These are phyloP conservation scores for Eragrostis curvula DNA, from an alignment of 176 grass and related monocot species.

Conservation along the genomic window DNA sequence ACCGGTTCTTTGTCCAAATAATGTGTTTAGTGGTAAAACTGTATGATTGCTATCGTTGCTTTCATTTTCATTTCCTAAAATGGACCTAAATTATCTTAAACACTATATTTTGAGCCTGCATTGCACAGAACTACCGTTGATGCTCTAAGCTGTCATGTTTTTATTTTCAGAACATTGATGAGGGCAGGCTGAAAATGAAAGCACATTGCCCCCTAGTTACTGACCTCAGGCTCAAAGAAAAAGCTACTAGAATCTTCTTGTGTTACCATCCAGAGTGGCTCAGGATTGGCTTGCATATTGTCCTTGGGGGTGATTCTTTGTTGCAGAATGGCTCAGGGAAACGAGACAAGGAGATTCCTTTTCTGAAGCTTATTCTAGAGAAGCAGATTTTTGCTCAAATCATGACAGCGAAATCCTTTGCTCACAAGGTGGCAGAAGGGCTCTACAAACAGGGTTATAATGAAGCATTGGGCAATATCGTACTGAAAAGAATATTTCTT, in stretches of 20 bases:
- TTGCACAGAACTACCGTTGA: background rate
- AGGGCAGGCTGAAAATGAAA: slow-evolving; percentile 67
- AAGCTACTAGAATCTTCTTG: slow-evolving; percentile 56
- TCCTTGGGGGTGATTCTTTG: slow-evolving; percentile 61
- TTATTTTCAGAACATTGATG: slow-evolving; percentile 66
- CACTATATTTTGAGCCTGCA: background rate
- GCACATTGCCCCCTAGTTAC: slow-evolving; percentile 58
- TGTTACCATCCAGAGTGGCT: slow-evolving; percentile 71
- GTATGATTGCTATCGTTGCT: background rate
- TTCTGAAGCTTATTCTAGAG: slow-evolving; percentile 67
- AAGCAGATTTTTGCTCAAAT: slow-evolving; percentile 60
- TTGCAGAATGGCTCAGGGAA: slow-evolving; percentile 39
- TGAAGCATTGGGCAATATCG: slow-evolving; percentile 43
- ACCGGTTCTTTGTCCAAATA: background rate
- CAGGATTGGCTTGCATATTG: slow-evolving; percentile 67
- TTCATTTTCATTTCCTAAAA: background rate
- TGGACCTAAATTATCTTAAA: background rate
- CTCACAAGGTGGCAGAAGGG: slow-evolving; percentile 45
- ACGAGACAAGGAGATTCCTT: slow-evolving; percentile 50
- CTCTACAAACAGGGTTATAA: slow-evolving; percentile 32
- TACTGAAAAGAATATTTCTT: slow-evolving; percentile 72
- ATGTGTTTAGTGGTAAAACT: background rate
- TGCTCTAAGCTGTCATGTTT: background rate
- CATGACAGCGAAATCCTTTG: slow-evolving; percentile 36
- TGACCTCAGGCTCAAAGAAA: slow-evolving; percentile 66